Base-by-base conservation (phyloP, 2,329 filamentous ascomycete genomes). In the Aspergillus sp. region DNA sequence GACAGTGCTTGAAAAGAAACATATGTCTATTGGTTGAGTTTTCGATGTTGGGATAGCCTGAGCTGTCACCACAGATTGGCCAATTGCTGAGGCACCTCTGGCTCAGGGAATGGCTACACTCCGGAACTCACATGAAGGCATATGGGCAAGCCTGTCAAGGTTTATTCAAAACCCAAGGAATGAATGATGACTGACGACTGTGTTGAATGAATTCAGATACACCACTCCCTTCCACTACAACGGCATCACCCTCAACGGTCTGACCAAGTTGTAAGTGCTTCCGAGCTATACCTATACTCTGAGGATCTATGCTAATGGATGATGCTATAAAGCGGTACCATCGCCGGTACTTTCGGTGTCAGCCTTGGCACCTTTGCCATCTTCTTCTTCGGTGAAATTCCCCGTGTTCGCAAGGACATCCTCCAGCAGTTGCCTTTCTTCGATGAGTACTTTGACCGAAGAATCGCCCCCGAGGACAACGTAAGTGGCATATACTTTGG, bases 361-460 rank as follows among this genome's bases (percentile, higher is more conserved):
- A 71, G 74, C 37, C 72, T 76, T 34, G 80, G 77, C 50, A 68
- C 79, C 60, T 78, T 79, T 65, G 78, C 76, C 32, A 61, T 84
- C 54, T 83, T 79, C 71, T 81, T 84, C 73, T 78, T 83, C 68
- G 76, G 78, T 56, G 80, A 82, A 56, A 73, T 84, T 27, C 81
- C 81, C 47, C 75, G 73, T 58, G 78, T 85, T 37, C 72, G 78
- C 60, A 72, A 76, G 56, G 81, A 84, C 60, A 79, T 84, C 53
- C 71, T 82, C 62, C 71, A 75, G 66, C 77, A 81, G 67, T 57
- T 83, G 27, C 81, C 81, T 6, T 62, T 82, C 52, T 67, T 83
- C 40, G 76, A 77, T 50, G 61, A 65, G 43, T 80, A 78, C 67
- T 83, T 75, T 62, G 67, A 76, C 57, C 68, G 73, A 49, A 74